phyloP scores from a whole-genome alignment of 345 rosid genomes.

The Citrus glauca region DNA sequence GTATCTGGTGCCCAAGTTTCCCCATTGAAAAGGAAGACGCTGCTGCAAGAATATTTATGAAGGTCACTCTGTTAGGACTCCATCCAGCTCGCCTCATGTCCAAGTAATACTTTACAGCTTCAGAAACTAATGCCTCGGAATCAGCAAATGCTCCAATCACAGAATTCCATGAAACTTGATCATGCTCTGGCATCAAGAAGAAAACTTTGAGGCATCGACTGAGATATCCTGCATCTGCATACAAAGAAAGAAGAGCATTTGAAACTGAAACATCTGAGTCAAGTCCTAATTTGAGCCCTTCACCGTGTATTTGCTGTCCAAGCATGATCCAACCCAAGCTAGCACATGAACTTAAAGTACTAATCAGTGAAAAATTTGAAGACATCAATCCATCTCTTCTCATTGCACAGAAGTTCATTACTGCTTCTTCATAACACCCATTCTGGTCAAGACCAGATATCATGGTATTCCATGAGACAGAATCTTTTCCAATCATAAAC shows the following conservation, averaged over 20 bases:
- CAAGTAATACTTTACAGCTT: constrained; percentile 48
- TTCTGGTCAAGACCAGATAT: constrained; percentile 89
- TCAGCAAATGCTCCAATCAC: constrained; percentile 70
- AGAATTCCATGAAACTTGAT: constrained; percentile 94
- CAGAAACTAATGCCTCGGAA: constrained; percentile 45
- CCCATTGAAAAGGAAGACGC: constrained; percentile 50
- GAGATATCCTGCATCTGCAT: constrained; percentile 57
- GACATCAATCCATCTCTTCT: constrained; percentile 49
- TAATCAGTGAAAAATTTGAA: constrained; percentile 64
- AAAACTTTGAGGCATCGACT: constrained; percentile 52
- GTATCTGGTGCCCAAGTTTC: constrained; percentile 61
- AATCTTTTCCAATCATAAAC: constrained; percentile 62
- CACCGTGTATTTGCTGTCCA: constrained; percentile 71
- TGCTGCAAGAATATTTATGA: constrained; percentile 63
- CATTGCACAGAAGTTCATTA: constrained; percentile 48
- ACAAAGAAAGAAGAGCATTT: constrained; percentile 72
- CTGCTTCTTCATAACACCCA: constrained; percentile 60
- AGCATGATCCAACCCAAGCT: constrained; percentile 57
- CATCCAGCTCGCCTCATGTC: constrained; percentile 66
- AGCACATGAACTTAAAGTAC: constrained; percentile 82
- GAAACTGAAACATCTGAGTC: constrained; percentile 81
- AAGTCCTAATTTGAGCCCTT: constrained; percentile 67
- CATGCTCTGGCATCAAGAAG: constrained; percentile 59
- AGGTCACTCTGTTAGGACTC: constrained; percentile 62
- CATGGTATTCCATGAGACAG: constrained; percentile 87